Conservation (phyloP, 2,329 filamentous ascomycete genomes). For the Pyrenophora teres region DNA sequence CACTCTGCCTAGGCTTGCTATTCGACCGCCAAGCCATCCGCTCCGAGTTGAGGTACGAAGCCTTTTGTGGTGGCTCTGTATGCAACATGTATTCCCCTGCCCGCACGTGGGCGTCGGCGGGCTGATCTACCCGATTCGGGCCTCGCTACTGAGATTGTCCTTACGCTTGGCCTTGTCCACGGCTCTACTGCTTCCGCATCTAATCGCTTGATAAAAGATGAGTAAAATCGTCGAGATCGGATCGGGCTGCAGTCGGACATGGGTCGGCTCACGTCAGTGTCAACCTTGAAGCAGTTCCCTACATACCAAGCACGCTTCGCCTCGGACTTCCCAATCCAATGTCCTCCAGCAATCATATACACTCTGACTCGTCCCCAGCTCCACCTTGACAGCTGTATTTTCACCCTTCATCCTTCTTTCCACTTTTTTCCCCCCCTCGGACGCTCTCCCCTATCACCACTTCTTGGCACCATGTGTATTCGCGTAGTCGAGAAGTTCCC, state of each 20-base stretch:
- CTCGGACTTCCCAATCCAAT: neutral
- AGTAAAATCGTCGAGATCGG: too few species aligned
- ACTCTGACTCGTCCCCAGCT: neutral
- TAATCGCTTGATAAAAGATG: too few species aligned
- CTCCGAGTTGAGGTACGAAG: constrained; percentile 2
- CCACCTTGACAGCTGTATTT: too few species aligned
- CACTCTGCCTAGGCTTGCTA: neutral
- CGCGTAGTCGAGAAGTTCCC: constrained; percentile 45
- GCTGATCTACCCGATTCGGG: neutral
- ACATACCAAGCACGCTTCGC: too few species aligned
- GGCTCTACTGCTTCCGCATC: too few species aligned
- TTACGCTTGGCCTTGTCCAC: too few species aligned
- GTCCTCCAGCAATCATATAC: neutral
- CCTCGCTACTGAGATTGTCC: too few species aligned
- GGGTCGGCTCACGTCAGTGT: too few species aligned
- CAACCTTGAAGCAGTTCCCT: too few species aligned
- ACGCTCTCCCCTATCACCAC: neutral
- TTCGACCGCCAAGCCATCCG: constrained; percentile 11
- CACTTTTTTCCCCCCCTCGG: too few species aligned
- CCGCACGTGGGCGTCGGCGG: constrained; percentile 5
- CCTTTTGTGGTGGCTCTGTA: constrained; percentile 6
- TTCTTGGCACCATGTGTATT: constrained; percentile 37
- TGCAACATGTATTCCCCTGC: neutral
- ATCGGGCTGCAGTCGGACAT: too few species aligned
- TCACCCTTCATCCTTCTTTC: too few species aligned